Evolutionary conservation across 129 eudicot genomes (phyloP).

Genomic region (Chrysanthemum makinoi): DNA sequence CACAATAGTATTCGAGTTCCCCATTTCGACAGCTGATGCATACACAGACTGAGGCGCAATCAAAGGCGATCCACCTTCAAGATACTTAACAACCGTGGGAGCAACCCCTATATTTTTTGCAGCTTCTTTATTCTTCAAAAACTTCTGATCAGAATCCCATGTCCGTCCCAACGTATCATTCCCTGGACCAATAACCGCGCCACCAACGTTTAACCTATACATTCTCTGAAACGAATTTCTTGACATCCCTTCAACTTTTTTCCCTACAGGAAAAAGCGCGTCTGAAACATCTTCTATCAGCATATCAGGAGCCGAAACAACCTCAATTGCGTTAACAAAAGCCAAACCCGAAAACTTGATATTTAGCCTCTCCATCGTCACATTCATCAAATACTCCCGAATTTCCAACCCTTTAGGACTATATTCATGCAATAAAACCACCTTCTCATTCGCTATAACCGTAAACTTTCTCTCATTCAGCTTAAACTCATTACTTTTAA

Average conservation of each 20-base stretch:
- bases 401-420: slow-evolving; percentile 21
- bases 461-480: slow-evolving; percentile 49
- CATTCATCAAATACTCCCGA: slow-evolving; percentile 65
- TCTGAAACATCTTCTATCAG: slow-evolving; percentile 39
- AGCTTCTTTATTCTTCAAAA: slow-evolving; percentile 32
- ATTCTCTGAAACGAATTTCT: slow-evolving; percentile 42
- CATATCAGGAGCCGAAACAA: slow-evolving; percentile 74
- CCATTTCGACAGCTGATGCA: slow-evolving; percentile 76
- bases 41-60: slow-evolving; percentile 74
- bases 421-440: slow-evolving; percentile 61
- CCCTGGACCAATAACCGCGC: slow-evolving; percentile 37
- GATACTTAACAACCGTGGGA: slow-evolving; percentile 54
- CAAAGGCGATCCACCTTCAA: slow-evolving; percentile 62
- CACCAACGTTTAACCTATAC: slow-evolving; percentile 74
- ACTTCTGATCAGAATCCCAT: slow-evolving; percentile 55
- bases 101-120: slow-evolving; percentile 42
- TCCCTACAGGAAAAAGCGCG: slow-evolving; percentile 51
- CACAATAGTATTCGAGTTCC: slow-evolving; percentile 35
- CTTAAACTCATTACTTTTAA: slow-evolving; percentile 45
- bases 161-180: slow-evolving; percentile 72
- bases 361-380: slow-evolving; percentile 43
- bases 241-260: slow-evolving; percentile 38
- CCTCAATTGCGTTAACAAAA: slow-evolving; percentile 73
- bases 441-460: slow-evolving; percentile 47
- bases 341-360: slow-evolving; percentile 56